These are phyloP conservation scores for Rhodotorula diobovata DNA, from an alignment of 768 basidiomycete species.

Conservation along the genomic window DNA sequence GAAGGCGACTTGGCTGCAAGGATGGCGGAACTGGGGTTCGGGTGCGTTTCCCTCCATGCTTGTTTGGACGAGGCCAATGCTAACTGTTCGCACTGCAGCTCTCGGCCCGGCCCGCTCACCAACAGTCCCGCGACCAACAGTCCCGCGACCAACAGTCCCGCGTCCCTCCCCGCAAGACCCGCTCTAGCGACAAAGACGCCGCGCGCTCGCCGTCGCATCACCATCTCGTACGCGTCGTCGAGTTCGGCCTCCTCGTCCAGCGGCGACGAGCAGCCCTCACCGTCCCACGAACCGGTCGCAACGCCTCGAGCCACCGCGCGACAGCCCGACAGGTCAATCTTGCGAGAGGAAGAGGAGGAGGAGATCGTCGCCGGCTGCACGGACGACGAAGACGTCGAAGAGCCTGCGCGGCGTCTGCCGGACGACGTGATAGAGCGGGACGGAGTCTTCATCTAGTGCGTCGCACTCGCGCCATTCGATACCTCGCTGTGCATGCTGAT, in stretches of 20 bases:
- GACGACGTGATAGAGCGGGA: slow-evolving; percentile 3
- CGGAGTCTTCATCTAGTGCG: slow-evolving; percentile 32
- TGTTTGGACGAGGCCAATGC: neutral
- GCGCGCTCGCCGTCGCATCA: slow-evolving; percentile 4
- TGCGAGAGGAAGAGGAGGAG: neutral
- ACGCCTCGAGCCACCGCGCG: neutral
- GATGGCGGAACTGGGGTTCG: neutral
- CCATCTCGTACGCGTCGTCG: slow-evolving; percentile 9
- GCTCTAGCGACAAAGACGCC: neutral
- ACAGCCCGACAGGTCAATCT: fast-evolving
- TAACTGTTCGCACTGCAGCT: neutral
- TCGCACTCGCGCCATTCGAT: neutral
- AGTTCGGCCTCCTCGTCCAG: neutral
- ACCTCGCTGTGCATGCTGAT: too few relatives aligned
- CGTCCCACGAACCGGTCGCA: neutral
- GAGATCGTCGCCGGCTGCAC: slow-evolving; percentile 2
- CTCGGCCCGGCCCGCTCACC: neutral
- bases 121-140: too few relatives aligned
- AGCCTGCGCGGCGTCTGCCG: neutral
- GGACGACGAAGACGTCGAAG: slow-evolving; percentile 11
- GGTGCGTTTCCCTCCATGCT: neutral
- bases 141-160: neutral
- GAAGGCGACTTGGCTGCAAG: too few relatives aligned
- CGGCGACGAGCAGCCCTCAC: neutral
- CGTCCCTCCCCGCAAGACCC: too few relatives aligned